phyloP scores from a whole-genome alignment of 495 filamentous ascomycete genomes.

The Xylaria flabelliformis region DNA sequence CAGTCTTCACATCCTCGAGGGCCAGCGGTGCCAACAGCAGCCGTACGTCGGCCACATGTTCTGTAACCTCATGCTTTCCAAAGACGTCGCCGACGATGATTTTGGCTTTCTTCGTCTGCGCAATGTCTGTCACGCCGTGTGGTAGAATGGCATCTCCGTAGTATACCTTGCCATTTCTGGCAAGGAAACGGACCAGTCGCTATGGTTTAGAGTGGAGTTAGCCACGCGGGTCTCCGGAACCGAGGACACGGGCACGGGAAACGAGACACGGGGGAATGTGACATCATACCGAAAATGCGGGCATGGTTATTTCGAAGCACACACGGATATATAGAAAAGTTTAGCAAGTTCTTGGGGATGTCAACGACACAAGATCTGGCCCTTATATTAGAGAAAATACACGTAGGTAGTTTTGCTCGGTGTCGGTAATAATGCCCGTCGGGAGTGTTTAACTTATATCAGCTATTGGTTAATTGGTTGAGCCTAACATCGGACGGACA shows the following conservation, averaged over 20 bases:
- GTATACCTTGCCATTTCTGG: slow-evolving; percentile 75
- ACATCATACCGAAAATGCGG: slow-evolving; percentile 46
- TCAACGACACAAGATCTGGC: neutral
- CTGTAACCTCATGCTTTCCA: slow-evolving; percentile 71
- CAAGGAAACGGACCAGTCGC: slow-evolving; percentile 81
- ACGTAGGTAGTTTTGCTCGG: neutral
- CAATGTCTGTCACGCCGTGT: slow-evolving; percentile 67
- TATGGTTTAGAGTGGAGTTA: slow-evolving; percentile 35
- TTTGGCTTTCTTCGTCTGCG: slow-evolving; percentile 67
- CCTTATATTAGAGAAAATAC: neutral
- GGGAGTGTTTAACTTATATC: slow-evolving; percentile 20
- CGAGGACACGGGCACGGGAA: neutral
- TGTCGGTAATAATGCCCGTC: slow-evolving; percentile 4
- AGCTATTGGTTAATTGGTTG: slow-evolving; percentile 6
- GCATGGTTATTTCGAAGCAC: slow-evolving; percentile 34
- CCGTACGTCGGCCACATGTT: slow-evolving; percentile 69
- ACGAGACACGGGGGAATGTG: neutral
- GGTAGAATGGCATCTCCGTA: slow-evolving; percentile 86
- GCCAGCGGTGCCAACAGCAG: slow-evolving; percentile 73
- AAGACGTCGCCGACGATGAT: slow-evolving; percentile 80
- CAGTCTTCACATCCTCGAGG: slow-evolving; percentile 70
- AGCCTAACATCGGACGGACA: slow-evolving; percentile 12
- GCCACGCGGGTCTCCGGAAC: neutral
- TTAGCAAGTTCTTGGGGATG: neutral
- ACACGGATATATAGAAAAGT: neutral